A percentile compares a stretch with the other conserved stretches of the same genome.
phyloP scores from a whole-genome alignment of 352 stramenopile species.

The Phytopythium montanum region DNA sequence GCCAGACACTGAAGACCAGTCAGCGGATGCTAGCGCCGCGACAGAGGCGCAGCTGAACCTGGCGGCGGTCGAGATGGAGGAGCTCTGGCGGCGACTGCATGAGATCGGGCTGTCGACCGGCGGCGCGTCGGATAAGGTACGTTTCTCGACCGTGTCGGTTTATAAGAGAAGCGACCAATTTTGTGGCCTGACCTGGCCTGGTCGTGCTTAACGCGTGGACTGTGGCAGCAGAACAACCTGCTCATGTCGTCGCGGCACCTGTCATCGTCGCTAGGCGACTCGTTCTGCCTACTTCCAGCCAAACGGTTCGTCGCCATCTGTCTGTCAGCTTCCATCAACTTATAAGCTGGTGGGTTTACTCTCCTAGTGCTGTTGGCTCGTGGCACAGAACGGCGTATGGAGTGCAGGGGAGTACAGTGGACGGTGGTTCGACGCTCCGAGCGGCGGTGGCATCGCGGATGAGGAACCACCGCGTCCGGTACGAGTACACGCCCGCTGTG shows the following conservation, averaged over 20 bases:
- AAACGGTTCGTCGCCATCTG: conserved; percentile 22
- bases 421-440: conserved; percentile 71
- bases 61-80: conserved; percentile 78
- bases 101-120: conserved; percentile 68
- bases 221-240: conserved; percentile 33
- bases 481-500: not conserved
- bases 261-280: conserved; percentile 80
- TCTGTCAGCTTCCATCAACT: not conserved
- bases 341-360: too few relatives aligned
- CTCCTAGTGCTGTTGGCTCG: not conserved
- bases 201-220: not conserved
- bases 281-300: conserved; percentile 75
- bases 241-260: conserved; percentile 76
- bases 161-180: not conserved
- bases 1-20: not conserved
- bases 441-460: conserved; percentile 78
- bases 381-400: conserved; percentile 14
- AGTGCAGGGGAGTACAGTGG: conserved; percentile 59
- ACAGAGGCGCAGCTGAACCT: conserved; percentile 62
- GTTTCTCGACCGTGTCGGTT: not conserved
- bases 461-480: conserved; percentile 77
- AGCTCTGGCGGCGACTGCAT: conserved; percentile 75
- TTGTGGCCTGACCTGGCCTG: not conserved
- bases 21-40: conserved; percentile 29
- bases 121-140: conserved; percentile 54